Percentiles rank a stretch among this genome's conserved stretches.
These are phyloP conservation scores for Cicer yamashitae DNA, from an alignment of 306 rosid genomes.

Conservation along the genomic window DNA sequence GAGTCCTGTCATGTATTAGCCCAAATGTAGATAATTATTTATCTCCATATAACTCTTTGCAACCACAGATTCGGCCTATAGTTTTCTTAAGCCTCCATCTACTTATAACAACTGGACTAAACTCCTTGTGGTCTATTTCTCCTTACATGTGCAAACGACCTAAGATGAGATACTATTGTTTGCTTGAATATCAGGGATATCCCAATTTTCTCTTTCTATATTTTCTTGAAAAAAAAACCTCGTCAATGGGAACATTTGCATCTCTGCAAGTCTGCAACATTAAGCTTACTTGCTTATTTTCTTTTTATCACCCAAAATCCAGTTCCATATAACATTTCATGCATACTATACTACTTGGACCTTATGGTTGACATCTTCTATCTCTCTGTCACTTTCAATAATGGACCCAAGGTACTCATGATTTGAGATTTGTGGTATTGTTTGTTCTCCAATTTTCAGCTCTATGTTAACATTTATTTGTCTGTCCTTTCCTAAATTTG, in stretches of 20 bases:
- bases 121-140: neutral
- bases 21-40: neutral
- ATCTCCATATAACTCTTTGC: neutral
- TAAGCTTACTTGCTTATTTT: neutral
- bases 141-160: neutral
- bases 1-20: neutral
- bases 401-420: neutral
- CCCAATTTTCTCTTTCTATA: conserved; percentile 4
- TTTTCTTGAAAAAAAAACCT: neutral
- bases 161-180: neutral
- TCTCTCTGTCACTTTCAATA: neutral
- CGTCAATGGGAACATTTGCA: neutral
- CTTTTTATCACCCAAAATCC: neutral
- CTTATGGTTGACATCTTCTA: conserved; percentile 5
- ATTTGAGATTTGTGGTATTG: conserved; percentile 6
- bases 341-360: neutral
- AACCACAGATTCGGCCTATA: neutral
- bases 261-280: conserved; percentile 13
- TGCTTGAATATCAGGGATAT: neutral
- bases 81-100: neutral
- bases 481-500: neutral
- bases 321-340: neutral
- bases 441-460: neutral
- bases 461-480: neutral
- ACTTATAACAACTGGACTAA: neutral